A percentile compares a stretch with the other conserved stretches of the same genome.
Conservation (phyloP, 208 protist genomes). For the Leishmania arabica region DNA sequence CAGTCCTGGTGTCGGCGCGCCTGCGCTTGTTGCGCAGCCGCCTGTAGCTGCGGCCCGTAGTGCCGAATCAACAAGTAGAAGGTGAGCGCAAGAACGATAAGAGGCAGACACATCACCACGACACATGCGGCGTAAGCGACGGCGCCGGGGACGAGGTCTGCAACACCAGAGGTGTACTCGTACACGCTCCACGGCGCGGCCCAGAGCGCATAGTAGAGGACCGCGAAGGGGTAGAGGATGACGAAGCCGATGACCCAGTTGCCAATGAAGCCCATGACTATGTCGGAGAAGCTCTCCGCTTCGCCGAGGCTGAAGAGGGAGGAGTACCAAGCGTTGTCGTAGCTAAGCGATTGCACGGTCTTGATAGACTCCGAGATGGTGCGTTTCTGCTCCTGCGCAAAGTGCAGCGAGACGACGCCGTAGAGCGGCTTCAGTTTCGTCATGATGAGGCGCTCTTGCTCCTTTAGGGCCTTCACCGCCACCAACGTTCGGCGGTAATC, state of each 20-base stretch:
- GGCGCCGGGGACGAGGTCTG: slow-evolving; percentile 58
- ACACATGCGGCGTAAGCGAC: slow-evolving; percentile 65
- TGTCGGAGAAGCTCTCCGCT: slow-evolving; percentile 73
- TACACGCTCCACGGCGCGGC: slow-evolving; percentile 76
- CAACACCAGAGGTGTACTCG: slow-evolving; percentile 65
- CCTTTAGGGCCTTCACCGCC: slow-evolving; percentile 51
- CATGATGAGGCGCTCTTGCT: slow-evolving; percentile 73
- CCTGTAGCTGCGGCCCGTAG: slow-evolving; percentile 41
- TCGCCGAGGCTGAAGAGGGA: slow-evolving; percentile 69
- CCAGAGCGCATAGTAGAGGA: slow-evolving; percentile 86
- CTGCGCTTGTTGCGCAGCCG: slow-evolving; percentile 30
- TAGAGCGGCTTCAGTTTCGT: slow-evolving; percentile 87
- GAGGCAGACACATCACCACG: slow-evolving; percentile 60
- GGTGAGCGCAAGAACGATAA: slow-evolving; percentile 49
- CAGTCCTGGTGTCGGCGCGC: slow-evolving; percentile 25
- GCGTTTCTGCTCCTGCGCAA: slow-evolving; percentile 76
- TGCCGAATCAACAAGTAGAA: slow-evolving; percentile 36
- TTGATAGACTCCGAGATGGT: slow-evolving; percentile 59
- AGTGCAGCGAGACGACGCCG: slow-evolving; percentile 75
- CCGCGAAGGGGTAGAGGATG: slow-evolving; percentile 83
- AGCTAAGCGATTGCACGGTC: slow-evolving; percentile 66
- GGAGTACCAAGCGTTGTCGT: slow-evolving; percentile 86
- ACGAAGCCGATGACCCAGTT: slow-evolving; percentile 83
- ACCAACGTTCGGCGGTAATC: slow-evolving; percentile 48
- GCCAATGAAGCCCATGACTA: slow-evolving; percentile 80